Conservation (phyloP, 1,284 basidiomycete genomes). For the Flammula alnicola region DNA sequence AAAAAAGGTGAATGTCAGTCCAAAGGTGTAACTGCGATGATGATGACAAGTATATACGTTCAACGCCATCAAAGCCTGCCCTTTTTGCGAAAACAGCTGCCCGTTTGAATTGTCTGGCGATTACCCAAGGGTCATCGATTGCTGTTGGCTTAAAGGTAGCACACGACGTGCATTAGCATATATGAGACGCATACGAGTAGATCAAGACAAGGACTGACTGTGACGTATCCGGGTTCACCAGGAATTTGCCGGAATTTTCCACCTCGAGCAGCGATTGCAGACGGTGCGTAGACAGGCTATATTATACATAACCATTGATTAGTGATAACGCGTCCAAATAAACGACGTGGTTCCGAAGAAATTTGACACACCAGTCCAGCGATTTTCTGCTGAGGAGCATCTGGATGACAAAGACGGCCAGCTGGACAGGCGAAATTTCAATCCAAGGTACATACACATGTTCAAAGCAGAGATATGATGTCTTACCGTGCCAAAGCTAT, state of each 20-base stretch:
- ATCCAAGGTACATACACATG: background rate
- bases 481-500: conserved; percentile 38
- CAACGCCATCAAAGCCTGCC: conserved; percentile 71
- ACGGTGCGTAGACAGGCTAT: conserved; percentile 44
- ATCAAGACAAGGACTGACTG: too few relatives aligned
- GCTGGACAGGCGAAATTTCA: conserved; percentile 24
- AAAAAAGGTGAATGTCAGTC: too few relatives aligned
- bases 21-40: background rate
- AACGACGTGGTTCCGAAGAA: too few relatives aligned
- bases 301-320: background rate
- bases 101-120: conserved; percentile 50
- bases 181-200: too few relatives aligned
- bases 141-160: conserved; percentile 45
- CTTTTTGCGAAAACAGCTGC: conserved; percentile 59
- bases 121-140: conserved; percentile 42
- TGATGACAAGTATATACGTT: conserved; percentile 39
- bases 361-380: conserved; percentile 38
- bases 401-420: conserved; percentile 41
- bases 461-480: background rate
- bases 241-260: conserved; percentile 46
- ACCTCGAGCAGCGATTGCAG: conserved; percentile 43
- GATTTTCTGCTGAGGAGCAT: conserved; percentile 39
- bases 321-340: background rate
- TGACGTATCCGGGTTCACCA: conserved; percentile 41
- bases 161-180: too few relatives aligned